Base-by-base conservation (phyloP, 1,139 yeast genomes). In the Protomyces inundatus region DNA sequence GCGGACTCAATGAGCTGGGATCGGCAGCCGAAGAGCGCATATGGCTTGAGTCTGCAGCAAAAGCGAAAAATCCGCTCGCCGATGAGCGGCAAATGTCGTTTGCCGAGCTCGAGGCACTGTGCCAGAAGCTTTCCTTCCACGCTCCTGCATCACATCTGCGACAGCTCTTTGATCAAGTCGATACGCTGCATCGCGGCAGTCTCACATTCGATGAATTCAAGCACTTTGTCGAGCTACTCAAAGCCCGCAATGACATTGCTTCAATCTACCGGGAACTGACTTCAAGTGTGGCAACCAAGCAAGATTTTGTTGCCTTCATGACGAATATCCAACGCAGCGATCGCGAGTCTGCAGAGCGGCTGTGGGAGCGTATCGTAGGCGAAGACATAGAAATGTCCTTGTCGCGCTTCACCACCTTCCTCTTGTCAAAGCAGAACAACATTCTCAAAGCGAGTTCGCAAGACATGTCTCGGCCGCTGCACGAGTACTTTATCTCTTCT, bases 401-500 rank as follows among this genome's bases (percentile, higher is more conserved):
- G 0, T 86, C 84, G 54, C 79, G 80, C 16, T 81, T 87, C 67
- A 78, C 82, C 35, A 80, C 80, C 59, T 81, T 79, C 68, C 72
- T 87, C 30, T 70, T 79, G 45, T 84, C 89, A 1, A 78, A 80
- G 42, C 75, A 78, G 69, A 71, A 69, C 70, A 63, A 63, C 33
- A 67, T 74, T 14, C 64, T 68, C 14, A 68, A 68, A 10, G 67
- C 66, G 23, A 68, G 68, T 4, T 71, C 64, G 57, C 80, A 75
- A 67, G 87, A 87, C 69, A 82, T 82, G 70, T 74, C 83, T 1
- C 80, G 80, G 46, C 98, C 98, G 0, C 72, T 95, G 52, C 89
- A 84, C 70, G 93, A 90, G 69, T 95, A 95, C 72, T 90, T 79
- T 71, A 87, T 95, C 37, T 89, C 97, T 0, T 88, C 97, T 0